A percentile compares a stretch with the other conserved stretches of the same genome.
Evolutionary conservation across 2,329 filamentous ascomycete genomes (phyloP).

Genomic region (Colletotrichum sp.): DNA sequence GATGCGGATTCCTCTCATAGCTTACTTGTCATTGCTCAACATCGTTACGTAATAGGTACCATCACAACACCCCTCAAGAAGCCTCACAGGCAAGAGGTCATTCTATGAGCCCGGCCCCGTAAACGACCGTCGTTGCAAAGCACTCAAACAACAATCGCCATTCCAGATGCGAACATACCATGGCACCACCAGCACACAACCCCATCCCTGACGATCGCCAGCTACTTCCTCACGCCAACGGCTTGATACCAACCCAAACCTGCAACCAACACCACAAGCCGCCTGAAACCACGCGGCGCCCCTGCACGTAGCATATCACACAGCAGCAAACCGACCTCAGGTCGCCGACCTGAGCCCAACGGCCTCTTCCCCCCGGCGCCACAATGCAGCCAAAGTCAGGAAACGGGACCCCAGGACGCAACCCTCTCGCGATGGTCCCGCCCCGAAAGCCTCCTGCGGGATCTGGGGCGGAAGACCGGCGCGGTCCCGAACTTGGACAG

Average conservation of each 20-base stretch:
- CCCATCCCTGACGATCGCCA: background rate
- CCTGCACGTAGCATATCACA: background rate
- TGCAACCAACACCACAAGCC: background rate
- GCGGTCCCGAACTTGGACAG: background rate
- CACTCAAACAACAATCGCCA: background rate
- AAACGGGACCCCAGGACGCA: background rate
- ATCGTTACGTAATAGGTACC: background rate
- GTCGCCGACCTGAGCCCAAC: background rate
- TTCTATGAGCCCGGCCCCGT: background rate
- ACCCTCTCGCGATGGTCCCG: background rate
- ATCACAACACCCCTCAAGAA: background rate
- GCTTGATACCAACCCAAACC: background rate
- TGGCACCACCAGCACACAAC: background rate
- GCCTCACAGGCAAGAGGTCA: background rate
- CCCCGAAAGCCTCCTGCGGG: background rate
- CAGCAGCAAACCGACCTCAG: background rate
- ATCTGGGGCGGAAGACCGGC: background rate
- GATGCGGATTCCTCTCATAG: background rate
- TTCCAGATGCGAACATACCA: background rate
- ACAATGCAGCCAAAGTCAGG: background rate
- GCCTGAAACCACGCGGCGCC: slow-evolving; percentile 6
- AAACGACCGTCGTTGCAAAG: background rate
- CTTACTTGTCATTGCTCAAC: background rate
- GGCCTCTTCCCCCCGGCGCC: background rate
- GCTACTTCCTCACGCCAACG: background rate